phyloP scores from a whole-genome alignment of 352 stramenopile genomes.

The Pythium volutum region DNA sequence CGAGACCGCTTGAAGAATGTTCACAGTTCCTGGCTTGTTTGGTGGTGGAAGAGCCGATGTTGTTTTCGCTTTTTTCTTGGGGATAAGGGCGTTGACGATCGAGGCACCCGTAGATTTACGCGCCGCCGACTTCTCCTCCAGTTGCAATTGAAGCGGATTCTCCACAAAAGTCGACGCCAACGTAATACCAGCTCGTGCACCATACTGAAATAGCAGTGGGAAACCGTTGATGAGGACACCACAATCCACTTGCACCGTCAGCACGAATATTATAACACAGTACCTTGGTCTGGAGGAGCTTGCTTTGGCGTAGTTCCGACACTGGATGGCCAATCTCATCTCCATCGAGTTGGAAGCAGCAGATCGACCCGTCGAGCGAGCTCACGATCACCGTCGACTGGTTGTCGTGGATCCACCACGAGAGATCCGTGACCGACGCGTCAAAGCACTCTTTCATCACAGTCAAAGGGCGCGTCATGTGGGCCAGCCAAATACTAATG shows the following conservation, averaged over 20 bases:
- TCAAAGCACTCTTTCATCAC: slow-evolving; percentile 87
- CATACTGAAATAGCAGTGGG: slow-evolving; percentile 45
- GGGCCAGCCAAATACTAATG: slow-evolving; percentile 83
- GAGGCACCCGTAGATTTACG: slow-evolving; percentile 11
- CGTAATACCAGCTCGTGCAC: slow-evolving; percentile 73
- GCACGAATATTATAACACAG: background rate
- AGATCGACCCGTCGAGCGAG: slow-evolving; percentile 81
- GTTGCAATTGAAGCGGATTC: slow-evolving; percentile 76
- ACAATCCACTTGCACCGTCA: background rate
- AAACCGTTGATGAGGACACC: background rate
- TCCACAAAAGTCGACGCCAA: slow-evolving; percentile 76
- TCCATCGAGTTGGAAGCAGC: slow-evolving; percentile 71
- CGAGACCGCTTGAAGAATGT: slow-evolving; percentile 33
- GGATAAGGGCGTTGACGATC: slow-evolving; percentile 42
- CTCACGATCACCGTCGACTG: slow-evolving; percentile 63
- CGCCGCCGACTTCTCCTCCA: slow-evolving; percentile 59
- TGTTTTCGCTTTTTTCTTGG: slow-evolving; percentile 45
- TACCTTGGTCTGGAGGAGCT: slow-evolving; percentile 72
- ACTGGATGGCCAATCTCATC: slow-evolving; percentile 71
- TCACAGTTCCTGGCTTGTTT: slow-evolving; percentile 22
- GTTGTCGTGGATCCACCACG: slow-evolving; percentile 46
- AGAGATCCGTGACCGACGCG: slow-evolving; percentile 76
- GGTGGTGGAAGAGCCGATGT: slow-evolving; percentile 8
- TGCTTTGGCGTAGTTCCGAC: slow-evolving; percentile 70
- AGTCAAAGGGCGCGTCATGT: slow-evolving; percentile 67